phyloP scores from a whole-genome alignment of 116 monocot species.

The Thalassia testudinum region DNA sequence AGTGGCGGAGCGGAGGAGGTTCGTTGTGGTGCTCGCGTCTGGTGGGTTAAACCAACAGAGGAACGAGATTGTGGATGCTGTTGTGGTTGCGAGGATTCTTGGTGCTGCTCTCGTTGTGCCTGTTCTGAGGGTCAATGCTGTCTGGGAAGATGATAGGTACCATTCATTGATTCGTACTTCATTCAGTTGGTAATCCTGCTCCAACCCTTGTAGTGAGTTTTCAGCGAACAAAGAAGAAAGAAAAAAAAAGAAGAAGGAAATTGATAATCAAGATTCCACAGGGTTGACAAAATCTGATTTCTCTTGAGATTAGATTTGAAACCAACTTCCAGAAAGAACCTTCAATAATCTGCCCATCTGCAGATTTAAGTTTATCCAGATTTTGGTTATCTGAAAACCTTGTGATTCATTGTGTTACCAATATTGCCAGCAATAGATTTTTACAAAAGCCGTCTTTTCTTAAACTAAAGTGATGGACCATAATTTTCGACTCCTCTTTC shows the following conservation, averaged over 20 bases:
- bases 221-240: too few species aligned
- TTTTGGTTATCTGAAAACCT: too few species aligned
- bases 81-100: conserved; percentile 73
- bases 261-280: too few species aligned
- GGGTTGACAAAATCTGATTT: too few species aligned
- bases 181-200: not conserved
- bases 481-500: too few species aligned
- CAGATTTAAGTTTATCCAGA: too few species aligned
- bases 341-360: too few species aligned
- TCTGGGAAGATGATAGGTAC: conserved; percentile 85
- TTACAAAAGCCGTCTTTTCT: not conserved
- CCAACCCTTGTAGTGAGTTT: too few species aligned
- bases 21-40: conserved; percentile 56
- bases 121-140: conserved; percentile 55
- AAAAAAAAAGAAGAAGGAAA: too few species aligned
- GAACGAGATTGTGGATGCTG: conserved; percentile 83
- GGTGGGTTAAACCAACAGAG: conserved; percentile 86
- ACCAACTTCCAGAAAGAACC: too few species aligned
- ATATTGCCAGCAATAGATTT: not conserved
- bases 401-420: too few species aligned
- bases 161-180: not conserved
- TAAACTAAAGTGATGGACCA: not conserved
- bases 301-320: too few species aligned
- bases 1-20: conserved; percentile 29
- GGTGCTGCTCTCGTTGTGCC: conserved; percentile 70